Evolutionary conservation across 345 rosid genomes (phyloP).

Genomic region (Pistacia atlantica): DNA sequence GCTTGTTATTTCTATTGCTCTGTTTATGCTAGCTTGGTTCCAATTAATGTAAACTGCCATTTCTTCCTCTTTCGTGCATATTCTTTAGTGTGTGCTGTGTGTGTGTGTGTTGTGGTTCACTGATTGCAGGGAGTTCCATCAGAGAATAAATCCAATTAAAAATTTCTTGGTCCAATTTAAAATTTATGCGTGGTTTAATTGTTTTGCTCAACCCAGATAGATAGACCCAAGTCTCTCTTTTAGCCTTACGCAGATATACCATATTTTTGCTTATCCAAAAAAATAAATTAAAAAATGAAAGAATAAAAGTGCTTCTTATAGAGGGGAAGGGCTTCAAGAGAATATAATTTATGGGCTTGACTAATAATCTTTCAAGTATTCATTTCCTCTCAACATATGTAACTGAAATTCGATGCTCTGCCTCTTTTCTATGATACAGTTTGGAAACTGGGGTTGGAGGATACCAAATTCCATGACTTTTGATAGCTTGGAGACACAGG

Average conservation of each 20-base stretch:
- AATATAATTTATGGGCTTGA: too few species aligned
- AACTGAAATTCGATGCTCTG: not conserved
- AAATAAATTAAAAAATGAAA: not conserved
- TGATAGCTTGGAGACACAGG: slow-evolving; percentile 59
- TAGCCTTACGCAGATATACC: not conserved
- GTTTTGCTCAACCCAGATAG: not conserved
- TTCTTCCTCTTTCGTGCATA: too few species aligned
- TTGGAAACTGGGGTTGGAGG: slow-evolving; percentile 96
- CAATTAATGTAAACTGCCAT: too few species aligned
- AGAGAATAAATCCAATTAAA: not conserved
- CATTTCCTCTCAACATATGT: too few species aligned
- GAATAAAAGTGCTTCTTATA: not conserved
- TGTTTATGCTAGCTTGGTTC: too few species aligned
- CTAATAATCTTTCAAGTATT: too few species aligned
- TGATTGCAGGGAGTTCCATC: too few species aligned
- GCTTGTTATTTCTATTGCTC: too few species aligned
- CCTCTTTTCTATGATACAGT: slow-evolving; percentile 32
- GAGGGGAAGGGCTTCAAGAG: too few species aligned
- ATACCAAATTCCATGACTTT: slow-evolving; percentile 65
- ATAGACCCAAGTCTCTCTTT: not conserved
- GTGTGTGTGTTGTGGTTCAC: too few species aligned
- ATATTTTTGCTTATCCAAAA: not conserved
- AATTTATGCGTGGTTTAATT: not conserved
- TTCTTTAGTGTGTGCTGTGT: too few species aligned
- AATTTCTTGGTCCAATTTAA: not conserved